phyloP scores from a whole-genome alignment of 176 grass and related monocot genomes.

The Pontederia paniculata region DNA sequence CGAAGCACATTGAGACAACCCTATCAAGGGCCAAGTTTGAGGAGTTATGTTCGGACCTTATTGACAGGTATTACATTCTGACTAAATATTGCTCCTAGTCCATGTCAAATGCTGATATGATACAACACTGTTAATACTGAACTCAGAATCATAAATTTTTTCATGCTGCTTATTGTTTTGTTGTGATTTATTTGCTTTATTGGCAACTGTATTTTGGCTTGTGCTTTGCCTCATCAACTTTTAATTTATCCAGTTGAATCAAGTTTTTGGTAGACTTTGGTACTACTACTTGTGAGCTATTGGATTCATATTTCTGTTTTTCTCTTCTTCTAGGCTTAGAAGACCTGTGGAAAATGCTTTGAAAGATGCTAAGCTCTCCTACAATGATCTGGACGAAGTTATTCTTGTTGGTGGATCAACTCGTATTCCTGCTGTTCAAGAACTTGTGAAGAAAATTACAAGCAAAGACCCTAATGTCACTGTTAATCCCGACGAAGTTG shows the following conservation, averaged over 20 bases:
- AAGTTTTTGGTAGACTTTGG: background rate
- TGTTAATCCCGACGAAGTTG: constrained; percentile 76
- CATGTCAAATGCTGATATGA: no score
- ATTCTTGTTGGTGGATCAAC: constrained; percentile 82
- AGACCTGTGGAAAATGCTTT: constrained; percentile 55
- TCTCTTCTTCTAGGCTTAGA: constrained; percentile 31
- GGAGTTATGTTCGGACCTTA: constrained; percentile 63
- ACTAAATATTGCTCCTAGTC: no score
- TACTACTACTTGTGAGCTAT: background rate
- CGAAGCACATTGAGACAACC: constrained; percentile 57
- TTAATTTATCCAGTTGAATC: background rate
- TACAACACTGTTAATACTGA: no score
- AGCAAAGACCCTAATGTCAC: constrained; percentile 73
- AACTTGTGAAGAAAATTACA: constrained; percentile 68
- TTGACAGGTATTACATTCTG: constrained; percentile 35
- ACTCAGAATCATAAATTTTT: no score
- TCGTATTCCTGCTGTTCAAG: constrained; percentile 64
- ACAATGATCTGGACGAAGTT: constrained; percentile 60
- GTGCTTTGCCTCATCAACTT: background rate
- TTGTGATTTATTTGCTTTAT: background rate
- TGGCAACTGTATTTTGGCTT: background rate
- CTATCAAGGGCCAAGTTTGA: constrained; percentile 75
- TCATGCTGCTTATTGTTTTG: background rate
- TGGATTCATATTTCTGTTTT: constrained; percentile 6
- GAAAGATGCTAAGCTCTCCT: constrained; percentile 50